Evolutionary conservation across 306 rosid genomes (phyloP).

Genomic region (Ammopiptanthus mongolicus): DNA sequence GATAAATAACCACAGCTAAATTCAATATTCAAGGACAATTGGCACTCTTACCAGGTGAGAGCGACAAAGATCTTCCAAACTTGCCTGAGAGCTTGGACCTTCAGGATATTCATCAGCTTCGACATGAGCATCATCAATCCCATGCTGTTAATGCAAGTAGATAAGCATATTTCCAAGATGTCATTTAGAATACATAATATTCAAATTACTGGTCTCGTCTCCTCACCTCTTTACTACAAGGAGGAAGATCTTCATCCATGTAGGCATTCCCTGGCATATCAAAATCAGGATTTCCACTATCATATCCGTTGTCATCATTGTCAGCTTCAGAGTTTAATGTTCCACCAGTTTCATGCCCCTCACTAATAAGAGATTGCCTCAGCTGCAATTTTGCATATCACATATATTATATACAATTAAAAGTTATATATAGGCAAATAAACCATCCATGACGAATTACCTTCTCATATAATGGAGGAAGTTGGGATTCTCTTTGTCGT

Average conservation of each 20-base stretch:
- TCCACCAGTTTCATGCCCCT: conserved; percentile 40
- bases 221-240: conserved; percentile 48
- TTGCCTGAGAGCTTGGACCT: conserved; percentile 52
- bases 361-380: conserved; percentile 60
- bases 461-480: conserved; percentile 62
- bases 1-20: background rate
- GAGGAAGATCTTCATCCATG: conserved; percentile 58
- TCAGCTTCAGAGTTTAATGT: conserved; percentile 36
- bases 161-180: conserved; percentile 22
- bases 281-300: conserved; percentile 44
- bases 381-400: conserved; percentile 51
- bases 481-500: conserved; percentile 40
- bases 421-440: background rate
- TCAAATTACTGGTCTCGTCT: conserved; percentile 18
- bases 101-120: conserved; percentile 46
- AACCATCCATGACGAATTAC: conserved; percentile 26
- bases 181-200: conserved; percentile 1
- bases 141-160: conserved; percentile 47
- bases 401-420: background rate
- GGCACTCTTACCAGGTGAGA: conserved; percentile 78
- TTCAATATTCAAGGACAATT: background rate
- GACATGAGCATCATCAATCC: conserved; percentile 30
- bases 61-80: conserved; percentile 88
- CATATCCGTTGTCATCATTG: conserved; percentile 47
- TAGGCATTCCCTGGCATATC: conserved; percentile 36